These are phyloP conservation scores for Ceratocystiopsis minuta DNA, from an alignment of 2,329 filamentous ascomycete genomes.

Conservation along the genomic window DNA sequence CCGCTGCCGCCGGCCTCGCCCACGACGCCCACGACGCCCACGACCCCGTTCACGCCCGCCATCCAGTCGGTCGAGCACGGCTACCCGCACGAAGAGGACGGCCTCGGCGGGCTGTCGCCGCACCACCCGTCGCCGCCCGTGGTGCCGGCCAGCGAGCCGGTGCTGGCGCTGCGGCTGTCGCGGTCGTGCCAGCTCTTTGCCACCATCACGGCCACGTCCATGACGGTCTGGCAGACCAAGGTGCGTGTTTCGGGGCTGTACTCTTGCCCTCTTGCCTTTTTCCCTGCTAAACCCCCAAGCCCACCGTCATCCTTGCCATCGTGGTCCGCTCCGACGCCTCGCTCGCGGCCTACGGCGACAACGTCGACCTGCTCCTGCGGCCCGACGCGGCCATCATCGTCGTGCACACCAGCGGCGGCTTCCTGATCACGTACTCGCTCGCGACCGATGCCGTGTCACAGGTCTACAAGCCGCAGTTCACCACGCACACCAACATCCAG, in stretches of 20 bases:
- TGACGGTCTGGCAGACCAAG: constrained; percentile 96
- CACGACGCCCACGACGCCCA: background rate
- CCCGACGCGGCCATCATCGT: constrained; percentile 88
- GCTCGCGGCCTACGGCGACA: constrained; percentile 65
- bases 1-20: constrained; percentile 27
- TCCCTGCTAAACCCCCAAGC: constrained; percentile 29
- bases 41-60: constrained; percentile 37
- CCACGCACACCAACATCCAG: constrained; percentile 46
- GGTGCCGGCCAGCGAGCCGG: constrained; percentile 39
- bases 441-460: constrained; percentile 65
- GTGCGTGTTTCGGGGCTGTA: constrained; percentile 30
- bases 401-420: constrained; percentile 70
- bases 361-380: constrained; percentile 67
- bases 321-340: constrained; percentile 70
- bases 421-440: constrained; percentile 85
- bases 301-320: constrained; percentile 71
- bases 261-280: too few species aligned
- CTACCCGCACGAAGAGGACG: constrained; percentile 18
- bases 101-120: constrained; percentile 13
- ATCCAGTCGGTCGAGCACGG: constrained; percentile 42
- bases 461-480: constrained; percentile 72
- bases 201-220: constrained; percentile 65
- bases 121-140: constrained; percentile 5
- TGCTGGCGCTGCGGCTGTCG: constrained; percentile 60
- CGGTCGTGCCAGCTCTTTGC: constrained; percentile 70